Conservation (phyloP, 2,329 filamentous ascomycete species). For the Myrmaecium sp. region DNA sequence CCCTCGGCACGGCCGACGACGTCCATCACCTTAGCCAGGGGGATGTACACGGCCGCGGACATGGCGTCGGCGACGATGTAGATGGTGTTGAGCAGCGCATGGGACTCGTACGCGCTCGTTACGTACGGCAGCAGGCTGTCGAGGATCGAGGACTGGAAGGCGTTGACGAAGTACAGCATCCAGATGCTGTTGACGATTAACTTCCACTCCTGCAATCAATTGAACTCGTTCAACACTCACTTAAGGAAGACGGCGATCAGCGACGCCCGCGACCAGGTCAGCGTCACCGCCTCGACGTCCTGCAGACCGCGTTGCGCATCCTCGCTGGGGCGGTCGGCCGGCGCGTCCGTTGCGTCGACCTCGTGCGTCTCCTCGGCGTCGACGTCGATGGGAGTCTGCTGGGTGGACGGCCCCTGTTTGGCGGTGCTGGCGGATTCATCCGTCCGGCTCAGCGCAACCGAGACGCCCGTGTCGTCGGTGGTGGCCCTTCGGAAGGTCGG, state of each 20-base stretch:
- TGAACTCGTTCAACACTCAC: constrained; percentile 4
- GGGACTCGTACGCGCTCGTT: constrained; percentile 11
- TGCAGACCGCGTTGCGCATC: constrained; percentile 22
- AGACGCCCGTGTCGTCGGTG: too few relatives aligned
- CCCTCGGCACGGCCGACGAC: constrained; percentile 50
- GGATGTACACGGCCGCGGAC: constrained; percentile 42
- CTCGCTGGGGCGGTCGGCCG: constrained; percentile 7
- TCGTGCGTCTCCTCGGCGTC: too few relatives aligned
- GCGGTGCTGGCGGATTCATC: too few relatives aligned
- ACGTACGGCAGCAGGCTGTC: constrained; percentile 18
- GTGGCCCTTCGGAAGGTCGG: too few relatives aligned
- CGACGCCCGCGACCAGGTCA: constrained; percentile 20
- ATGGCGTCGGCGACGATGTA: constrained; percentile 11
- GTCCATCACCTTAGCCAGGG: constrained; percentile 50
- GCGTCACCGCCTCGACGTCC: constrained; percentile 22
- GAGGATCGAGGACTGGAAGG: constrained; percentile 21
- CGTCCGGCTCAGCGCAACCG: too few relatives aligned
- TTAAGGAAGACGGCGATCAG: constrained; percentile 21
- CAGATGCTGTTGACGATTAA: constrained; percentile 11
- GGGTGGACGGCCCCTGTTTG: too few relatives aligned
- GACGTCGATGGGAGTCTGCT: too few relatives aligned
- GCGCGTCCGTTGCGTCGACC: background rate
- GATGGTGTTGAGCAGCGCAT: constrained; percentile 13
- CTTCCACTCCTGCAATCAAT: background rate
- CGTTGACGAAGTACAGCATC: constrained; percentile 26